A percentile compares a stretch with the other conserved stretches of the same genome.
These are phyloP conservation scores for Boletellus dicymbophilus DNA, from an alignment of 1,284 basidiomycete genomes.

Conservation along the genomic window DNA sequence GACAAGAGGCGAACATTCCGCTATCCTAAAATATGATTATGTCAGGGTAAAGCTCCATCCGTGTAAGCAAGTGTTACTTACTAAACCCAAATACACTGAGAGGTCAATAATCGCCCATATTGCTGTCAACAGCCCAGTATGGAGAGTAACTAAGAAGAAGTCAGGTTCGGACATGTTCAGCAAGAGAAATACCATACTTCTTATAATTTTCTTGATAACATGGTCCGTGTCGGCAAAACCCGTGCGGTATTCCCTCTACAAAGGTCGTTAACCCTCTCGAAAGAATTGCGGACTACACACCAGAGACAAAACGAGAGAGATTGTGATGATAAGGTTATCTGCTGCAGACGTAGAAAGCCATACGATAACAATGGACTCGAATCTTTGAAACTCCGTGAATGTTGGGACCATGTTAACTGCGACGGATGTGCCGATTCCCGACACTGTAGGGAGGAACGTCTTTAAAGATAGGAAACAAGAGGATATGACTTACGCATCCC, in stretches of 20 bases:
- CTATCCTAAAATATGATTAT: constrained; percentile 15
- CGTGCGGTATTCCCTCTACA: constrained; percentile 30
- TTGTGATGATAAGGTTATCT: constrained; percentile 34
- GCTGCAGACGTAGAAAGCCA: constrained; percentile 32
- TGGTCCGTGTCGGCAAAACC: constrained; percentile 35
- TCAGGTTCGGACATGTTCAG: neutral
- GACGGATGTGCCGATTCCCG: constrained; percentile 35
- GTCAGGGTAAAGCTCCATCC: too few species aligned
- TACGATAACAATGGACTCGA: constrained; percentile 33
- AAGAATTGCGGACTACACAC: constrained; percentile 16
- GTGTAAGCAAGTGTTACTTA: constrained; percentile 11
- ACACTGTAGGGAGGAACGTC: constrained; percentile 20
- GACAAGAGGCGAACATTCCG: constrained; percentile 16
- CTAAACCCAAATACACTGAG: constrained; percentile 31
- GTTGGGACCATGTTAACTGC: constrained; percentile 30
- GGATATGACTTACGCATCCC: constrained; percentile 19
- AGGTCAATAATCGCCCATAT: constrained; percentile 36
- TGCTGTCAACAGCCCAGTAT: constrained; percentile 38
- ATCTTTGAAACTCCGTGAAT: constrained; percentile 32
- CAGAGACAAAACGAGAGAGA: constrained; percentile 27
- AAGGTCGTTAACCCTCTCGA: neutral
- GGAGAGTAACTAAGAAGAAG: constrained; percentile 34
- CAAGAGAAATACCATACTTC: constrained; percentile 17
- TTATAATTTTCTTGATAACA: constrained; percentile 34
- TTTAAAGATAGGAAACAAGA: neutral